phyloP scores from a whole-genome alignment of 768 basidiomycete genomes.

The Cystofilobasidium ferigula region DNA sequence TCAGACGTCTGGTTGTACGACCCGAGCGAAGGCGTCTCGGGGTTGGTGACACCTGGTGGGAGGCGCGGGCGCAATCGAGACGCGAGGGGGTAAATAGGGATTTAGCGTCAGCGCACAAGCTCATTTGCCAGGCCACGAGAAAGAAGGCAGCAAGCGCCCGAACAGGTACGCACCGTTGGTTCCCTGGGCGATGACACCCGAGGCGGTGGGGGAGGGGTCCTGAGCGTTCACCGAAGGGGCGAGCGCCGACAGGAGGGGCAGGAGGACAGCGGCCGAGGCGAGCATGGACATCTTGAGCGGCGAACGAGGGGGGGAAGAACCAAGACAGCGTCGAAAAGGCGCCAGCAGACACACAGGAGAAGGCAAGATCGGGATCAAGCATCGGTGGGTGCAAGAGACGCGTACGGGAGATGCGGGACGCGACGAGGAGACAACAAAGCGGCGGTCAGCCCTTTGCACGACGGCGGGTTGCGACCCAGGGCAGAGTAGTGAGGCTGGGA shows the following conservation, averaged over 20 bases:
- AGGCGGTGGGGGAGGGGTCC: slow-evolving; percentile 4
- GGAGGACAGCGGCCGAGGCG: not conserved
- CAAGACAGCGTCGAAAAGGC: too few relatives aligned
- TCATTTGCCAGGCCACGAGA: not conserved
- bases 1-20: slow-evolving; percentile 24
- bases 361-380: too few relatives aligned
- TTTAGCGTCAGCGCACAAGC: too few relatives aligned
- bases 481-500: not conserved
- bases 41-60: slow-evolving; percentile 16
- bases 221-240: not conserved
- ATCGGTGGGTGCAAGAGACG: too few relatives aligned
- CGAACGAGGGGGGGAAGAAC: not conserved
- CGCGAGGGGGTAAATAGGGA: too few relatives aligned
- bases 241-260: slow-evolving; percentile 1
- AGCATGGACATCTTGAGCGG: not conserved
- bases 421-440: too few relatives aligned
- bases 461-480: too few relatives aligned
- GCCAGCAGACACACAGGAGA: too few relatives aligned
- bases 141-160: not conserved
- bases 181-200: slow-evolving; percentile 4
- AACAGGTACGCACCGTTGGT: not conserved
- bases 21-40: not conserved
- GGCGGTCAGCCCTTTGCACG: too few relatives aligned
- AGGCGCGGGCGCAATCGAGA: not conserved
- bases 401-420: too few relatives aligned